These are phyloP conservation scores for Myriosclerotinia scirpicola DNA, from an alignment of 2,329 filamentous ascomycete genomes.

Conservation along the genomic window DNA sequence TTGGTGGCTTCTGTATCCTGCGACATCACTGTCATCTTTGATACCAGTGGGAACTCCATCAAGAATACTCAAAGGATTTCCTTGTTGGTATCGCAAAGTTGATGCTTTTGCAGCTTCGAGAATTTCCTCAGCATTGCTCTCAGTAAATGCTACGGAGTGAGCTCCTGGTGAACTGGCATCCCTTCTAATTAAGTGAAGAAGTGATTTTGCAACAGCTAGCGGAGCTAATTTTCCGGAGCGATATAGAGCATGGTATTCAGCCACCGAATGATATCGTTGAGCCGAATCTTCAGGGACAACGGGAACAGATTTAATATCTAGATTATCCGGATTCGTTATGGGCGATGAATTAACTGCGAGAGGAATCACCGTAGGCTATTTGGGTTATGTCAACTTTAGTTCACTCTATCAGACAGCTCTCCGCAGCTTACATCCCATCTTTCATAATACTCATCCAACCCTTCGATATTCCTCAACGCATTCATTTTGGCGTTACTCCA, in stretches of 20 bases:
- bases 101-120: constrained; percentile 70
- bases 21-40: constrained; percentile 77
- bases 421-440: constrained; percentile 49
- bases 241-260: constrained; percentile 78
- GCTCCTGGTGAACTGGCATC: constrained; percentile 54
- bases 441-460: constrained; percentile 47
- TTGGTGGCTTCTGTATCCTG: constrained; percentile 70
- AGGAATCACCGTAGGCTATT: constrained; percentile 58
- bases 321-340: constrained; percentile 35
- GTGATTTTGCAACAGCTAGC: constrained; percentile 64
- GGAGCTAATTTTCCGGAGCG: constrained; percentile 69
- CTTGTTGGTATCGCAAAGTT: constrained; percentile 67
- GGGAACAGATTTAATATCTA: constrained; percentile 46
- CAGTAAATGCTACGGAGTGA: constrained; percentile 73
- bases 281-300: constrained; percentile 45
- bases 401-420: not conserved
- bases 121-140: constrained; percentile 61
- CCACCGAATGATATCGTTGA: constrained; percentile 64
- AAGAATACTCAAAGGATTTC: constrained; percentile 64
- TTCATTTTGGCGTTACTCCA: constrained; percentile 68
- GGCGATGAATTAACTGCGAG: constrained; percentile 40
- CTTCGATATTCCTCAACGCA: constrained; percentile 48
- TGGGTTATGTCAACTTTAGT: constrained; percentile 4
- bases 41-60: constrained; percentile 82
- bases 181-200: constrained; percentile 69